These are phyloP conservation scores for Penicillium sp. DNA, from an alignment of 2,329 filamentous ascomycete genomes.

Conservation along the genomic window DNA sequence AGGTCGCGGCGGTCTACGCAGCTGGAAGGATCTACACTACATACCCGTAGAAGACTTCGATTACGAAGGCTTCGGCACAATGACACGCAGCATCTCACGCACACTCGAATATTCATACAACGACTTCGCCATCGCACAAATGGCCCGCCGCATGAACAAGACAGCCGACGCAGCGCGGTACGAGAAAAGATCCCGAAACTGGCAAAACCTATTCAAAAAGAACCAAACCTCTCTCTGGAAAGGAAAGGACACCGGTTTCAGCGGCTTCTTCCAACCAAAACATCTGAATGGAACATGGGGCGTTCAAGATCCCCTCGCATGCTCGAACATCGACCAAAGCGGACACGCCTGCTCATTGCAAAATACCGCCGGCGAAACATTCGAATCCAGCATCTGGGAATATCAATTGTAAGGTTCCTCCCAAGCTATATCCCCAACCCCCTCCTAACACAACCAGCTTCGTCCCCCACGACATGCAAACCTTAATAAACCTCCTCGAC, in stretches of 20 bases:
- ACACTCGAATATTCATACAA: slow-evolving; percentile 76
- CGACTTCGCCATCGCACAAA: slow-evolving; percentile 65
- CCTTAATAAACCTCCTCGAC: slow-evolving; percentile 58
- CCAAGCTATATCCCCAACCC: slow-evolving; percentile 24
- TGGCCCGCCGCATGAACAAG: slow-evolving; percentile 58
- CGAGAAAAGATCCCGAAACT: slow-evolving; percentile 58
- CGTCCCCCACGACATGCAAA: slow-evolving; percentile 49
- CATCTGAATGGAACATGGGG: slow-evolving; percentile 69
- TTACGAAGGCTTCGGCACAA: slow-evolving; percentile 62
- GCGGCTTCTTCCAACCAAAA: slow-evolving; percentile 69
- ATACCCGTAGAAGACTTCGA: slow-evolving; percentile 71
- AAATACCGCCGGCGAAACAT: slow-evolving; percentile 33
- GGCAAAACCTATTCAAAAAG: slow-evolving; percentile 65
- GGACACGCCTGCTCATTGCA: slow-evolving; percentile 33
- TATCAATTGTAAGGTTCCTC: slow-evolving; percentile 51
- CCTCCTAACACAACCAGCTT: slow-evolving; percentile 50
- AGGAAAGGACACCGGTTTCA: slow-evolving; percentile 63
- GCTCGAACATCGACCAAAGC: slow-evolving; percentile 57
- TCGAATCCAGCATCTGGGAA: slow-evolving; percentile 38
- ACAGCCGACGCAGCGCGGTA: slow-evolving; percentile 59
- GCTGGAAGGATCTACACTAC: slow-evolving; percentile 69
- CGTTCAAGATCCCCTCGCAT: slow-evolving; percentile 57
- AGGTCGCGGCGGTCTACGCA: slow-evolving; percentile 66
- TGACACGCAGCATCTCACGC: slow-evolving; percentile 68
- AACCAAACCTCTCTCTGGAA: slow-evolving; percentile 59